Evolutionary conservation across 352 stramenopile genomes (phyloP).

Genomic region (Phytophthora brassicae): DNA sequence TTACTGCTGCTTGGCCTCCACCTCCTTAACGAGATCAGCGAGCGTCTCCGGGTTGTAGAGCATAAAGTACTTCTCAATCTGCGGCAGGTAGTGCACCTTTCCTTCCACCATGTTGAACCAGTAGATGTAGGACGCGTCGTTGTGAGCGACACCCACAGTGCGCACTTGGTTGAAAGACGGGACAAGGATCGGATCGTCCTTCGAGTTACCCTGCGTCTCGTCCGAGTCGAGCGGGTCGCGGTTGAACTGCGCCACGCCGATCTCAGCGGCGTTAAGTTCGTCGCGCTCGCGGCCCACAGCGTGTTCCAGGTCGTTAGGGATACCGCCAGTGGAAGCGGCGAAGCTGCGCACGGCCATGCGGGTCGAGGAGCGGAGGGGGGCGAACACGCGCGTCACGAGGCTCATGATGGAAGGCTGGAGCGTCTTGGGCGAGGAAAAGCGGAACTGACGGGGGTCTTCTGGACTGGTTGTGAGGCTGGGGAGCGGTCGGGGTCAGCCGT

Average conservation of each 20-base stretch:
- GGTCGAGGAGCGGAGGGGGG: conserved; percentile 49
- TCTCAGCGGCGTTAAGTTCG: conserved; percentile 72
- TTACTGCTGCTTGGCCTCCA: conserved; percentile 81
- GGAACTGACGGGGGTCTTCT: conserved; percentile 19
- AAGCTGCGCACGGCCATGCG: conserved; percentile 51
- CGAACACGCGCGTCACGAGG: conserved; percentile 52
- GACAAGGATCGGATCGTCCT: conserved; percentile 88
- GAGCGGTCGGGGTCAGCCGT: conserved; percentile 11
- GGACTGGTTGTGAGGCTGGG: conserved; percentile 8
- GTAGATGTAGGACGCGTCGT: conserved; percentile 88
- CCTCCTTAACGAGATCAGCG: conserved; percentile 79
- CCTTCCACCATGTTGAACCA: conserved; percentile 88
- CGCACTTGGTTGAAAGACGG: conserved; percentile 77
- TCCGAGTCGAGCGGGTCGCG: conserved; percentile 85
- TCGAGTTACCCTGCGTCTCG: conserved; percentile 87
- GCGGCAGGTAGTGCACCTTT: conserved; percentile 86
- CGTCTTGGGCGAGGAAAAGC: conserved; percentile 20
- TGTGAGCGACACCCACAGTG: conserved; percentile 84
- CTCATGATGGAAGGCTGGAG: conserved; percentile 32
- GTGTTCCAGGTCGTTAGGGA: conserved; percentile 80
- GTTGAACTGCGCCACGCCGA: conserved; percentile 75
- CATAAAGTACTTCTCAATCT: conserved; percentile 91
- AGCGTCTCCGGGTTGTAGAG: conserved; percentile 89
- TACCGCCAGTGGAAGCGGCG: conserved; percentile 50
- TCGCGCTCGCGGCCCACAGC: conserved; percentile 78